A percentile compares a stretch with the other conserved stretches of the same genome.
These are phyloP conservation scores for Gentiana straminea DNA, from an alignment of 257 asterid genomes.

Conservation along the genomic window DNA sequence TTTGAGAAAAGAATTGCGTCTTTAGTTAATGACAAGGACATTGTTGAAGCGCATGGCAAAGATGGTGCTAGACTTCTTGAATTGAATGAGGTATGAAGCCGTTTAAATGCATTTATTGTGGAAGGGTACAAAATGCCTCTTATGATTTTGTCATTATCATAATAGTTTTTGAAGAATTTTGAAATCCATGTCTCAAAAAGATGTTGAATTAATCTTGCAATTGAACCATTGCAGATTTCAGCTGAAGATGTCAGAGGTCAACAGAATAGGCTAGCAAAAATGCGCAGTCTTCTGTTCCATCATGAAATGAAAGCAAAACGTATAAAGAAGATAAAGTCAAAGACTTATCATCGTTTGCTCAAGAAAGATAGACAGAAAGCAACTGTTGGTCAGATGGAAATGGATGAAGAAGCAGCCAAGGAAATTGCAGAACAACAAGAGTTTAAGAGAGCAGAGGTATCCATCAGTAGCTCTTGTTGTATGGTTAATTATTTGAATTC, in stretches of 20 bases:
- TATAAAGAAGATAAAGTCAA: conserved; percentile 77
- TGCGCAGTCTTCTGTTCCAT: conserved; percentile 76
- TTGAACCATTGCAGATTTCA: conserved; percentile 40
- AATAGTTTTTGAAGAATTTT: no score
- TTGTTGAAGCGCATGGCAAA: conserved; percentile 70
- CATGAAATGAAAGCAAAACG: conserved; percentile 80
- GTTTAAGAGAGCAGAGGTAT: conserved; percentile 73
- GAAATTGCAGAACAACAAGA: conserved; percentile 76
- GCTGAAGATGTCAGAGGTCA: conserved; percentile 61
- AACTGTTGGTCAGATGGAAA: conserved; percentile 30
- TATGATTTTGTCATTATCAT: no score
- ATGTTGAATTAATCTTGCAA: no score
- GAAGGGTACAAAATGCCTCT: no score
- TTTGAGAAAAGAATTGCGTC: conserved; percentile 86
- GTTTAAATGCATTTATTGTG: neutral
- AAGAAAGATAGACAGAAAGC: conserved; percentile 66
- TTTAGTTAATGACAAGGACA: conserved; percentile 43
- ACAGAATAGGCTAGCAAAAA: conserved; percentile 58
- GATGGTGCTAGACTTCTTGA: conserved; percentile 97
- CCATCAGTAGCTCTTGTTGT: conserved; percentile 4
- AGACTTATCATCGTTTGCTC: conserved; percentile 64
- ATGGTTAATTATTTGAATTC: no score
- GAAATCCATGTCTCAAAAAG: no score
- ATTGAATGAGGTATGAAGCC: conserved; percentile 59
- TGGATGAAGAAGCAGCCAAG: conserved; percentile 86